Percentiles rank a stretch among this genome's conserved stretches.
These are phyloP conservation scores for Withania somnifera DNA, from an alignment of 305 asterid species.

Conservation along the genomic window DNA sequence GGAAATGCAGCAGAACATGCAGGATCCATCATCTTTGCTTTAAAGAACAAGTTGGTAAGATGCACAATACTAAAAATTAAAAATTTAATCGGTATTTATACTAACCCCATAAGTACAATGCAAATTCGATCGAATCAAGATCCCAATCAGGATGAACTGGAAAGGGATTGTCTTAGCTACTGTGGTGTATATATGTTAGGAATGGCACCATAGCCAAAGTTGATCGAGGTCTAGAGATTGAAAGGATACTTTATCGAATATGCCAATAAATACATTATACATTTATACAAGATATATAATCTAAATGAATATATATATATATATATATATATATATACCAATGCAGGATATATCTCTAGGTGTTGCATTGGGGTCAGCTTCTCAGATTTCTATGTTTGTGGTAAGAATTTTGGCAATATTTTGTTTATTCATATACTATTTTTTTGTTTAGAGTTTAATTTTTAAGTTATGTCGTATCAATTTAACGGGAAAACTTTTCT, in stretches of 20 bases:
- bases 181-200: no score
- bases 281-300: not conserved
- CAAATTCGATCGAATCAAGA: no score
- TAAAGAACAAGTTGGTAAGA: constrained; percentile 37
- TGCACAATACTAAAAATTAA: not conserved
- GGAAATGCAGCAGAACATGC: constrained; percentile 48
- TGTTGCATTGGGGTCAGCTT: constrained; percentile 35
- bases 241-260: no score
- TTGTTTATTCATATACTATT: not conserved
- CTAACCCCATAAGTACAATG: not conserved
- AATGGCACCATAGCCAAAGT: no score
- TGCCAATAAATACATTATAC: no score
- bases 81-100: not conserved
- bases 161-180: no score
- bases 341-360: constrained; percentile 38
- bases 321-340: not conserved
- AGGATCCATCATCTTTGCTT: constrained; percentile 34
- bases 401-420: constrained; percentile 8
- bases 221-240: no score
- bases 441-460: not conserved
- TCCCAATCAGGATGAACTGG: no score
- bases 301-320: not conserved
- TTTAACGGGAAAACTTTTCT: no score
- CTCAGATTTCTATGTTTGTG: constrained; percentile 43
- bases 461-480: not conserved